Conservation (phyloP, 2,329 filamentous ascomycete genomes). For the Chrysoporthe deuterocubensis region DNA sequence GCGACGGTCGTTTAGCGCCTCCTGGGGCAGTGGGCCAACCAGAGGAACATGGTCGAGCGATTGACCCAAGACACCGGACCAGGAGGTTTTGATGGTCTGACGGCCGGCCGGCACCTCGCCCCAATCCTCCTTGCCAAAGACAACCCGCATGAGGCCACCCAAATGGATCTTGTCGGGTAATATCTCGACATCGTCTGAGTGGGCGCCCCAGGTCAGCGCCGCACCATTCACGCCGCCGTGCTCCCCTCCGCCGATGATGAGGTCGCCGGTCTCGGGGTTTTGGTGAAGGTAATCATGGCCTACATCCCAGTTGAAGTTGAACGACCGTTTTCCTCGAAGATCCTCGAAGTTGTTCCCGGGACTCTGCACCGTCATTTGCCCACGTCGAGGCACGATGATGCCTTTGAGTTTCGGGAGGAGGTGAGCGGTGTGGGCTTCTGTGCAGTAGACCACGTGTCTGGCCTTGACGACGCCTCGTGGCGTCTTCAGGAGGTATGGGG, state of each 20-base stretch:
- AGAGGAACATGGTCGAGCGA: constrained; percentile 36
- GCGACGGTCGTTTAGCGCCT: not conserved
- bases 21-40: constrained; percentile 32
- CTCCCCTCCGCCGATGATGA: constrained; percentile 16
- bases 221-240: constrained; percentile 9
- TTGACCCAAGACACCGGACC: constrained; percentile 39
- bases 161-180: not conserved
- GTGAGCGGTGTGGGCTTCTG: constrained; percentile 46
- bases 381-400: constrained; percentile 43
- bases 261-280: constrained; percentile 14
- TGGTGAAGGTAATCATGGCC: constrained; percentile 15
- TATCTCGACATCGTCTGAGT: not conserved
- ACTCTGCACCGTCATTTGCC: constrained; percentile 48
- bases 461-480: constrained; percentile 41
- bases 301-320: no score
- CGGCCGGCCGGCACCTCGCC: not conserved
- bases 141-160: no score
- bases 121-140: no score
- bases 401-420: constrained; percentile 45
- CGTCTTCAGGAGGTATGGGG: constrained; percentile 41
- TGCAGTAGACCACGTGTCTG: constrained; percentile 45
- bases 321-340: not conserved
- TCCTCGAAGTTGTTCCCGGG: constrained; percentile 28
- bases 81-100: constrained; percentile 19
- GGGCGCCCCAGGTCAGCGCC: not conserved